Conservation (phyloP, 1,284 basidiomycete genomes). For the Coniferiporia weirii region DNA sequence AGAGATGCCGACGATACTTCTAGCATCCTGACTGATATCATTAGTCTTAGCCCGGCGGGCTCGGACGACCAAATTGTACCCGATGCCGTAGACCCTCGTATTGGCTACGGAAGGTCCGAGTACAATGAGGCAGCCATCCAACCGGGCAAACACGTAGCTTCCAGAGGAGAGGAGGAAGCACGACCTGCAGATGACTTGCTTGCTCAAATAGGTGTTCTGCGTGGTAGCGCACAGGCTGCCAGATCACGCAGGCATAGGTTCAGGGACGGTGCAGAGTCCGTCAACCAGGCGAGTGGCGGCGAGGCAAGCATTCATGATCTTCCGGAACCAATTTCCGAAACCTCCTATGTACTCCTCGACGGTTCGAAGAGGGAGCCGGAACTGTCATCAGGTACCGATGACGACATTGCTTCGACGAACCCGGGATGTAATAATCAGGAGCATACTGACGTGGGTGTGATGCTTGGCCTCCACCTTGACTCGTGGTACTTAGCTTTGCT, state of each 20-base stretch:
- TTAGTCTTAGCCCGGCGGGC: background rate
- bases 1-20: background rate
- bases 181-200: constrained; percentile 6
- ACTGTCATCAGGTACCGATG: background rate
- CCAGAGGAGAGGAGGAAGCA: background rate
- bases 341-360: background rate
- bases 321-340: background rate
- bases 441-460: background rate
- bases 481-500: background rate
- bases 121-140: background rate
- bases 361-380: background rate
- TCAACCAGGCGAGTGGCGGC: background rate
- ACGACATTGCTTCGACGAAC: background rate
- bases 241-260: constrained; percentile 3
- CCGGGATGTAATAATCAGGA: background rate
- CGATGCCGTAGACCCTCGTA: background rate
- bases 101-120: background rate
- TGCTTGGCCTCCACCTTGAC: background rate
- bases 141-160: background rate
- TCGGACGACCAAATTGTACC: background rate
- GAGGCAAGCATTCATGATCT: background rate
- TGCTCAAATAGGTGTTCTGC: constrained; percentile 3
- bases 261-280: background rate
- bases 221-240: constrained; percentile 4
- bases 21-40: background rate